These are phyloP conservation scores for Lachancea quebecensis DNA, from an alignment of 805 yeast species.

Conservation along the genomic window DNA sequence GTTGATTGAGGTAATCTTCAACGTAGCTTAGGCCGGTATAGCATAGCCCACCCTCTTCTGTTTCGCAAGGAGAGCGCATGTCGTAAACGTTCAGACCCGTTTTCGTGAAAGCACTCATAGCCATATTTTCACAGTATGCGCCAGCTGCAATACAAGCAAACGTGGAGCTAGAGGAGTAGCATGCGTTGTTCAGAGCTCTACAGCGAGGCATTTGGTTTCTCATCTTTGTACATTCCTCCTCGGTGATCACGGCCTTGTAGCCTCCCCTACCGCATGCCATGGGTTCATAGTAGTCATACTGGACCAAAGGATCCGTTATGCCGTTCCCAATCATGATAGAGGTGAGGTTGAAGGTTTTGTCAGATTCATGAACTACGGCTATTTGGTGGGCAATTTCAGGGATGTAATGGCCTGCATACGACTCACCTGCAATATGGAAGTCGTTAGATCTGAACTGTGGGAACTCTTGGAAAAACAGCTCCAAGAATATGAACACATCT, in stretches of 20 bases:
- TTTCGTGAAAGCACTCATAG: conserved; percentile 60
- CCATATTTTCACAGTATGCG: conserved; percentile 65
- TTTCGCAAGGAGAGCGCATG: conserved; percentile 71
- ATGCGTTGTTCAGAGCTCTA: conserved; percentile 50
- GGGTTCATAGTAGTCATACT: conserved; percentile 74
- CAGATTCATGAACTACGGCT: conserved; percentile 33
- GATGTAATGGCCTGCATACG: conserved; percentile 79
- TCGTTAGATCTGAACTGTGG: conserved; percentile 55
- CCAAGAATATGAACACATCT: conserved; percentile 80
- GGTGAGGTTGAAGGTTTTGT: conserved; percentile 54
- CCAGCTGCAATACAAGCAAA: conserved; percentile 81
- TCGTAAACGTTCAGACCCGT: conserved; percentile 88
- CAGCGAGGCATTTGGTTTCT: conserved; percentile 56
- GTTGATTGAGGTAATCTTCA: conserved; percentile 65
- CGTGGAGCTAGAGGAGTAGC: conserved; percentile 56
- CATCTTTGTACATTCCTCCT: conserved; percentile 66
- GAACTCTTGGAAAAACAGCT: conserved; percentile 75
- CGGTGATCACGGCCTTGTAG: conserved; percentile 61
- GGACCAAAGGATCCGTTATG: conserved; percentile 75
- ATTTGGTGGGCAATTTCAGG: conserved; percentile 61
- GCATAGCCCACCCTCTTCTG: conserved; percentile 53
- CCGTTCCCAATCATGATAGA: conserved; percentile 92
- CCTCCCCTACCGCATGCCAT: conserved; percentile 96
- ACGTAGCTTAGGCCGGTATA: conserved; percentile 66
- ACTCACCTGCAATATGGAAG: conserved; percentile 80